These are phyloP conservation scores for Fusarium albidum DNA, from an alignment of 2,329 filamentous ascomycete species.

Conservation along the genomic window DNA sequence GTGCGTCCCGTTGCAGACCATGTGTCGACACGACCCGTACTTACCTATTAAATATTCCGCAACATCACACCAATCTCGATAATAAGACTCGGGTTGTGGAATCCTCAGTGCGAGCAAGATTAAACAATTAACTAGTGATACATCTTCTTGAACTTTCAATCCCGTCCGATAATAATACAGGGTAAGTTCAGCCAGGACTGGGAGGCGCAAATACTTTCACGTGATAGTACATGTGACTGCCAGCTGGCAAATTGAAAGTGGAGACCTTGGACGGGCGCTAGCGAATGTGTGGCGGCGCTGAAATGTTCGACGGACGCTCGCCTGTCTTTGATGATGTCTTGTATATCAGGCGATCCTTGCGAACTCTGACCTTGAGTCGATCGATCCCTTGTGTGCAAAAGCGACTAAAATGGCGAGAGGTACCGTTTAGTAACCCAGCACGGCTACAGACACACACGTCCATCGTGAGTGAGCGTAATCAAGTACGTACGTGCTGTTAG, in stretches of 20 bases:
- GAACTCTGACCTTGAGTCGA: conserved; percentile 17
- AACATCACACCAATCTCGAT: not conserved
- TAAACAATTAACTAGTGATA: not conserved
- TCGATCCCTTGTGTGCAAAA: conserved; percentile 29
- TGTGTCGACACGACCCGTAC: not conserved
- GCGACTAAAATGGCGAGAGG: conserved; percentile 4
- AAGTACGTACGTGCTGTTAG: too few species aligned
- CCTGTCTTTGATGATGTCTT: conserved; percentile 21
- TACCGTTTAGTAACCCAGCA: not conserved
- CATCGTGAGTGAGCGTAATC: too few species aligned
- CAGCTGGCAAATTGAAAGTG: conserved; percentile 40
- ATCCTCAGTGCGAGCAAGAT: not conserved
- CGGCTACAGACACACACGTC: not conserved
- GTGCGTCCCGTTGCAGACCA: not conserved
- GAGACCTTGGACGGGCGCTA: conserved; percentile 33
- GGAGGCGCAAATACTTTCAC: conserved; percentile 25
- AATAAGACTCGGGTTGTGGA: not conserved
- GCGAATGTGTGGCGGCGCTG: conserved; percentile 41
- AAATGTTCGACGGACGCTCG: conserved; percentile 30
- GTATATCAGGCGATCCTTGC: conserved; percentile 17
- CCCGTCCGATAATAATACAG: conserved; percentile 18
- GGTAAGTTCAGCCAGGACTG: conserved; percentile 21
- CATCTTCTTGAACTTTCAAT: not conserved
- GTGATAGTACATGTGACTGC: conserved; percentile 41
- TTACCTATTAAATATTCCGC: not conserved